Evolutionary conservation across 192 early-diverging fungal species (phyloP), one percentile per base, ranked within the genome.

Genomic region (Chytriomyces hyalinus): DNA sequence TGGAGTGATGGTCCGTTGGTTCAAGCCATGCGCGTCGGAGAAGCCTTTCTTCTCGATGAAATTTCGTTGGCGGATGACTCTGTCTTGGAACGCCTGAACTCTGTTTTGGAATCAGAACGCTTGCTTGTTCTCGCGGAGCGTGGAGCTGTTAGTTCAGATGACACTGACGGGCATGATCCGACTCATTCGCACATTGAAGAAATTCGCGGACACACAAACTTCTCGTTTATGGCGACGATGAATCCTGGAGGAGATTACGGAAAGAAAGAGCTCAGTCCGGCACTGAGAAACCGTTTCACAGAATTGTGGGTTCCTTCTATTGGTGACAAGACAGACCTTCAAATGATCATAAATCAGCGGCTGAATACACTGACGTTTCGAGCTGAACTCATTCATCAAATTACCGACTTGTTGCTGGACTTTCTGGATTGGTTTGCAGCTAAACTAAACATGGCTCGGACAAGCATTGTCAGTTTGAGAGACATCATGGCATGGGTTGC

Each of bases 241-340:
- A 99, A 99, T 82, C 97, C 97, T 5, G 97, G 97, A 49, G 97
- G 97, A 60, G 97, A 99, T 81, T 98, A 96, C 80, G 97, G 97
- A 51, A 99, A 99, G 84, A 97, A 97, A 78, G 97, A 99, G 81
- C 89, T 99, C 15, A 95, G 94, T 10, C 97, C 97, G 48, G 97
- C 97, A 6, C 88, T 99, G 65, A 90, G 97, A 49, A 99, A 99
- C 83, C 92, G 97, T 64, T 99, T 99, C 75, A 97, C 96, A 6
- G 97, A 99, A 81, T 90, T 99, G 24, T 99, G 97, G 97, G 95
- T 96, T 3, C 94, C 95, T 6, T 82, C 91, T n/a, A 91, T 97
- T 4, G 86, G 88, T 0, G 93, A 94, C 83, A 80, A 83, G 45
- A 88, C 89, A 5, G 97, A 99, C 80, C 77, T 97, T 51, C 67